These are phyloP conservation scores for Brassica juncea DNA, from an alignment of 345 rosid genomes.

Conservation along the genomic window DNA sequence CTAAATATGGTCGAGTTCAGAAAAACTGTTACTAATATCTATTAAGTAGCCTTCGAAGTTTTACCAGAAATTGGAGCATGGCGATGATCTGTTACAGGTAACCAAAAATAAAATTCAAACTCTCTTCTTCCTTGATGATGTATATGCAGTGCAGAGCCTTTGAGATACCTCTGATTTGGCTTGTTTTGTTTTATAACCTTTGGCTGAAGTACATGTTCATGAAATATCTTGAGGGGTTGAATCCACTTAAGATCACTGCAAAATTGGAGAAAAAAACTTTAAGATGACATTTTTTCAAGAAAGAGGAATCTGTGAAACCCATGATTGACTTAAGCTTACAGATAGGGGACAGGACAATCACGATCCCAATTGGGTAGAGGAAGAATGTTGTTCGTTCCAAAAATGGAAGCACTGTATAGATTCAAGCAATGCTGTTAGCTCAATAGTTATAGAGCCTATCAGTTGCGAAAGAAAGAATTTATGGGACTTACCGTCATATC, in stretches of 20 bases:
- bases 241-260: conserved; percentile 93
- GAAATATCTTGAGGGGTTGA: conserved; percentile 97
- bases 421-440: conserved; percentile 12
- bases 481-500: conserved; percentile 81
- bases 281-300: neutral
- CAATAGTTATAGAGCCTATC: neutral
- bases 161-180: conserved; percentile 22
- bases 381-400: conserved; percentile 96
- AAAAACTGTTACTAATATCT: neutral
- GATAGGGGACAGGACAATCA: conserved; percentile 83
- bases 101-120: conserved; percentile 12
- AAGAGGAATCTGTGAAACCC: neutral
- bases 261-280: conserved; percentile 5
- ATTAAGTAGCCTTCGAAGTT: neutral
- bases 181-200: conserved; percentile 42
- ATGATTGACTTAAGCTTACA: conserved; percentile 53
- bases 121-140: conserved; percentile 28
- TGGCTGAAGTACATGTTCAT: conserved; percentile 92
- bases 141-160: conserved; percentile 35
- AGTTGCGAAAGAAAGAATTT: neutral
- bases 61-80: neutral
- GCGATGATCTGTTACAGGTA: conserved; percentile 6
- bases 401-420: conserved; percentile 81
- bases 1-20: neutral
- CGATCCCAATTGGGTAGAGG: conserved; percentile 86